phyloP scores from a whole-genome alignment of 768 basidiomycete genomes.

The Xanthoconium purpureum region DNA sequence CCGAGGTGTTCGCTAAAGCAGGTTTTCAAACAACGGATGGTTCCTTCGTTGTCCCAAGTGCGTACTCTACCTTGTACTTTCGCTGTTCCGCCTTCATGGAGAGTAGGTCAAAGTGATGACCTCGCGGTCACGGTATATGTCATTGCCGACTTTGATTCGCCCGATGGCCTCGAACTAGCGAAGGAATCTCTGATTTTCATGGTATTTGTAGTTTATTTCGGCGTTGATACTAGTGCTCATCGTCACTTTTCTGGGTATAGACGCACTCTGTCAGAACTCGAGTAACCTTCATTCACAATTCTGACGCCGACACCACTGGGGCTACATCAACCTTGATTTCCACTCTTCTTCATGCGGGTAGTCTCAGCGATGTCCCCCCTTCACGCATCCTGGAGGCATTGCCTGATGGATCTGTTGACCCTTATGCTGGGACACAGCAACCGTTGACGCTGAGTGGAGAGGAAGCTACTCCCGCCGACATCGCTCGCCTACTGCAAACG shows the following conservation, averaged over 20 bases:
- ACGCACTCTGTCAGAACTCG: constrained; percentile 48
- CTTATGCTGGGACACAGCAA: constrained; percentile 33
- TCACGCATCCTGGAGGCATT: constrained; percentile 16
- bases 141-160: constrained; percentile 74
- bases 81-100: constrained; percentile 4
- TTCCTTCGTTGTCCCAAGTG: constrained; percentile 66
- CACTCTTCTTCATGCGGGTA: constrained; percentile 43
- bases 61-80: constrained; percentile 16
- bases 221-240: not conserved
- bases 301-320: constrained; percentile 28
- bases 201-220: constrained; percentile 39
- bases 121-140: constrained; percentile 55
- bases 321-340: constrained; percentile 46
- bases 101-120: constrained; percentile 13
- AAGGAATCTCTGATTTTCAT: constrained; percentile 63
- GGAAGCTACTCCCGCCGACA: constrained; percentile 28
- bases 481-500: constrained; percentile 39
- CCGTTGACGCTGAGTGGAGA: constrained; percentile 32
- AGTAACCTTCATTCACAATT: constrained; percentile 77
- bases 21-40: constrained; percentile 41
- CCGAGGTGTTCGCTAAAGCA: constrained; percentile 30
- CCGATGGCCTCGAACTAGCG: constrained; percentile 54
- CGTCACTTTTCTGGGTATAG: constrained; percentile 30
- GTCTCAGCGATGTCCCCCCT: constrained; percentile 32
- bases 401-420: constrained; percentile 6